phyloP scores from a whole-genome alignment of 1,139 yeast species.

The Candida dubliniensis region DNA sequence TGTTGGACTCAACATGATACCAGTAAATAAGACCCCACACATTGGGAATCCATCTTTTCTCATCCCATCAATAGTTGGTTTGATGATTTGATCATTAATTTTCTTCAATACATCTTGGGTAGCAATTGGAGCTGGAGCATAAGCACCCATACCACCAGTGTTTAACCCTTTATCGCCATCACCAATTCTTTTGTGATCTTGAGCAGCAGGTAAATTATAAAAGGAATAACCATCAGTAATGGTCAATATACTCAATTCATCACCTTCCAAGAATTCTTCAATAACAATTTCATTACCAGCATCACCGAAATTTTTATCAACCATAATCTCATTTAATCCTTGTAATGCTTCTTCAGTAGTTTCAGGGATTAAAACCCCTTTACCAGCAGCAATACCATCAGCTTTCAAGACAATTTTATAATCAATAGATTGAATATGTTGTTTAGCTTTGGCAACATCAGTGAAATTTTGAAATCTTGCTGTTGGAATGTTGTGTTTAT shows the following conservation, averaged over 20 bases:
- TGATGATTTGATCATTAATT: slow-evolving; percentile 71
- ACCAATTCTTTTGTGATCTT: slow-evolving; percentile 95
- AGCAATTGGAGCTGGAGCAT: slow-evolving; percentile 95
- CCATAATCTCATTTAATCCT: slow-evolving; percentile 89
- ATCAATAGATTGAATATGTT: slow-evolving; percentile 63
- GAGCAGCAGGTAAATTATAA: slow-evolving; percentile 93
- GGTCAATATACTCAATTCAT: slow-evolving; percentile 90
- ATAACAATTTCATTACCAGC: slow-evolving; percentile 98
- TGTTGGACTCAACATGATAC: slow-evolving; percentile 78
- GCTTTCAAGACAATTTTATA: slow-evolving; percentile 93
- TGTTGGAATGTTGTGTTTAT: slow-evolving; percentile 87
- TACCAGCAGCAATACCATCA: slow-evolving; percentile 98
- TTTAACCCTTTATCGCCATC: slow-evolving; percentile 92
- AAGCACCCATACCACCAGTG: slow-evolving; percentile 99
- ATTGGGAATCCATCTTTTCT: slow-evolving; percentile 94
- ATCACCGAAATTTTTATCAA: slow-evolving; percentile 79
- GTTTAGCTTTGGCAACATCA: slow-evolving; percentile 69
- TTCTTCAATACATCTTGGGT: slow-evolving; percentile 65
- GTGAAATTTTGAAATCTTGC: slow-evolving; percentile 86
- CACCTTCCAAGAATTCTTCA: slow-evolving; percentile 96
- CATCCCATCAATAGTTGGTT: slow-evolving; percentile 96
- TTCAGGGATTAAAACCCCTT: slow-evolving; percentile 93
- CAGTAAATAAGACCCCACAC: slow-evolving; percentile 96
- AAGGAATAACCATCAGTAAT: slow-evolving; percentile 92
- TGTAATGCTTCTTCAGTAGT: slow-evolving; percentile 79